Percentiles rank a stretch among this genome's conserved stretches.
These are phyloP conservation scores for Monosporozyma solicola DNA, from an alignment of 805 yeast species.

Conservation along the genomic window DNA sequence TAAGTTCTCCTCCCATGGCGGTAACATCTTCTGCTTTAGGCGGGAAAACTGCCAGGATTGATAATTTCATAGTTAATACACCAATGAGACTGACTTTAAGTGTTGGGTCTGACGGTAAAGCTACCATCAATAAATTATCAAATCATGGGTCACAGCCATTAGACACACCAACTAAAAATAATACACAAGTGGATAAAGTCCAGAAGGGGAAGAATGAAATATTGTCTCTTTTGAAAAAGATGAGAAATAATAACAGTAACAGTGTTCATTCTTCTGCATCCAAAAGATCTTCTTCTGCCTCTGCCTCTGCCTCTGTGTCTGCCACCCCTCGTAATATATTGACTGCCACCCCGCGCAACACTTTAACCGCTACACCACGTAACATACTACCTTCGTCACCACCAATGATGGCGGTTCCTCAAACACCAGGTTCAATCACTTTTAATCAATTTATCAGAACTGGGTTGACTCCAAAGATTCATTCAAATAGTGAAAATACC, in stretches of 20 bases:
- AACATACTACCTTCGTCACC: slow-evolving; percentile 5
- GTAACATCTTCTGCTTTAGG: background rate
- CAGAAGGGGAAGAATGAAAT: slow-evolving; percentile 19
- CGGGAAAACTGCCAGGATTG: background rate
- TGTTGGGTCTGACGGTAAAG: slow-evolving; percentile 29
- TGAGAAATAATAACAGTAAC: slow-evolving; percentile 13
- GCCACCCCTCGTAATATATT: too few relatives aligned
- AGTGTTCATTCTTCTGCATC: background rate
- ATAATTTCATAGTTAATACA: background rate
- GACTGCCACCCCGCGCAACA: too few relatives aligned
- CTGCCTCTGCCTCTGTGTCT: too few relatives aligned
- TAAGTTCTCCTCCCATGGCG: slow-evolving; percentile 4
- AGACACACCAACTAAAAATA: background rate
- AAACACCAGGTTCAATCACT: background rate
- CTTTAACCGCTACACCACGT: background rate
- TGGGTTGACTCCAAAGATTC: slow-evolving; percentile 16
- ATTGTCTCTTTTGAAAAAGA: slow-evolving; percentile 21
- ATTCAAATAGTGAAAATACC: background rate
- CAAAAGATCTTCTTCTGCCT: background rate
- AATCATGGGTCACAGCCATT: background rate
- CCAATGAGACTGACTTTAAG: slow-evolving; percentile 21
- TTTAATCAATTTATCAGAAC: slow-evolving; percentile 3
- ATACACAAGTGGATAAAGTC: background rate
- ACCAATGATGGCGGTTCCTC: slow-evolving; percentile 3
- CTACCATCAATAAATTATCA: slow-evolving; percentile 15